Percentiles rank a stretch among this genome's conserved stretches.
These are phyloP conservation scores for Phyllosticta citribraziliensis DNA, from an alignment of 2,329 filamentous ascomycete genomes.

Conservation along the genomic window DNA sequence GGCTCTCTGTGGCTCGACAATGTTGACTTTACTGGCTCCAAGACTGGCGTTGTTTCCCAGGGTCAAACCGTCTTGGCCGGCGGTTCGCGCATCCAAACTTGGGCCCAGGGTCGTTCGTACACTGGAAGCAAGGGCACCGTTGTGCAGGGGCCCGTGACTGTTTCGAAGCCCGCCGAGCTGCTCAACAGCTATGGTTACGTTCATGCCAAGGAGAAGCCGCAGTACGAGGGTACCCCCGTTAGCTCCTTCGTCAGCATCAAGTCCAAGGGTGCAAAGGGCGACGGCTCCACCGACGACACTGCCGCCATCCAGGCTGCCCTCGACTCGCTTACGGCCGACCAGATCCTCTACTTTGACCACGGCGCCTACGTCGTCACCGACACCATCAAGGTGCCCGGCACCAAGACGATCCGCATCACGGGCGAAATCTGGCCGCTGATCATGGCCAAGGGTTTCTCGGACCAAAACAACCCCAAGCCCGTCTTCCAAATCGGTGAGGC, in stretches of 20 bases:
- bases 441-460: slow-evolving; percentile 74
- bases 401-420: slow-evolving; percentile 71
- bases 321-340: slow-evolving; percentile 51
- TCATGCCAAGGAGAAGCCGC: slow-evolving; percentile 78
- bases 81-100: slow-evolving; percentile 59
- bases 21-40: slow-evolving; percentile 67
- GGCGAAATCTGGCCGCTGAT: slow-evolving; percentile 89
- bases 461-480: slow-evolving; percentile 67
- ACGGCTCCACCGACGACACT: slow-evolving; percentile 82
- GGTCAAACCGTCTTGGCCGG: slow-evolving; percentile 58
- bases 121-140: slow-evolving; percentile 34
- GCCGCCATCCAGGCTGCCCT: slow-evolving; percentile 71
- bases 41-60: slow-evolving; percentile 53
- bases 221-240: slow-evolving; percentile 63
- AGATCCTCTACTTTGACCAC: slow-evolving; percentile 56
- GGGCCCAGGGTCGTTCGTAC: slow-evolving; percentile 73
- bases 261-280: slow-evolving; percentile 71
- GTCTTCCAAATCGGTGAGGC: slow-evolving; percentile 74
- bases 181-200: slow-evolving; percentile 56
- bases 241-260: slow-evolving; percentile 75
- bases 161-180: slow-evolving; percentile 56
- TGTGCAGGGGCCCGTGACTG: slow-evolving; percentile 47
- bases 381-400: slow-evolving; percentile 47
- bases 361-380: slow-evolving; percentile 52
- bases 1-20: slow-evolving; percentile 82